Conservation (phyloP, 108 stramenopile species). For the Fistulifera solaris region DNA sequence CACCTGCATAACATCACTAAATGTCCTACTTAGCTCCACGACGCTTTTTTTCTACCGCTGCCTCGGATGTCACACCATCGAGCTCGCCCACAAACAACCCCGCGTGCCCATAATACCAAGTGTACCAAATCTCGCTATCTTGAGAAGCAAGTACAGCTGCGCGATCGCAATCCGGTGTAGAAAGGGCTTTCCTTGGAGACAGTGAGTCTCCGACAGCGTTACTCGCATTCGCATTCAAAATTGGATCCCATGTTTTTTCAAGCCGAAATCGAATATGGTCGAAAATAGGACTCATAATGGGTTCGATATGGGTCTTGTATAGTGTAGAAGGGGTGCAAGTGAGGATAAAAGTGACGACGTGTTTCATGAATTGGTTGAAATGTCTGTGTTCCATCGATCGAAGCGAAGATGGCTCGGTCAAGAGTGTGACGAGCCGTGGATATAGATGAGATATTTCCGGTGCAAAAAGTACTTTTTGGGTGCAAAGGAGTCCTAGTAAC, state of each 20-base stretch:
- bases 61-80: constrained; percentile 59
- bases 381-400: constrained; percentile 84
- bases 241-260: constrained; percentile 53
- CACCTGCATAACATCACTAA: constrained; percentile 64
- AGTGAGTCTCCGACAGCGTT: no score
- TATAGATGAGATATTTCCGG: constrained; percentile 61
- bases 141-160: constrained; percentile 43
- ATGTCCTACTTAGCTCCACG: constrained; percentile 68
- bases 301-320: constrained; percentile 68
- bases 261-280: constrained; percentile 68
- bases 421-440: constrained; percentile 53
- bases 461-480: constrained; percentile 62
- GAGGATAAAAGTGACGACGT: constrained; percentile 71
- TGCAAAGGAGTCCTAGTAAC: constrained; percentile 61
- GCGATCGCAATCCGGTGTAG: constrained; percentile 32
- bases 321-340: constrained; percentile 66
- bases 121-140: constrained; percentile 62
- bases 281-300: constrained; percentile 68
- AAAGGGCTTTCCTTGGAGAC: constrained; percentile 28
- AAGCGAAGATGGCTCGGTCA: constrained; percentile 55
- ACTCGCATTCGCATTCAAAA: constrained; percentile 20
- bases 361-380: constrained; percentile 77
- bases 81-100: constrained; percentile 85
- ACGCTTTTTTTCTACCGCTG: constrained; percentile 74
- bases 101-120: constrained; percentile 62